phyloP scores from a whole-genome alignment of 345 rosid genomes.

The Heritiera fomes region DNA sequence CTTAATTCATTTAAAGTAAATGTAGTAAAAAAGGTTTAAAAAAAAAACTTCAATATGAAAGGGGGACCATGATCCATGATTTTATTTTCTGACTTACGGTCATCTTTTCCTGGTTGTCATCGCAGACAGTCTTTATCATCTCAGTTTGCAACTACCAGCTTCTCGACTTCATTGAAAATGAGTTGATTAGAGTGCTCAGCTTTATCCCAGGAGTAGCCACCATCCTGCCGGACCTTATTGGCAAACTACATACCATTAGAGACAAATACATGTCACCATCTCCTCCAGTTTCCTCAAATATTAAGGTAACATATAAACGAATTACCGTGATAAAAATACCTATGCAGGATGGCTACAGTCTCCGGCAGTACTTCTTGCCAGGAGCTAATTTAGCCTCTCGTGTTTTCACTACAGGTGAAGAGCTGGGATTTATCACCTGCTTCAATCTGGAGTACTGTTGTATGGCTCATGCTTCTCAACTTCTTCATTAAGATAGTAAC shows the following conservation, averaged over 20 bases:
- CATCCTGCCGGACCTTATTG: constrained; percentile 47
- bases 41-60: not conserved
- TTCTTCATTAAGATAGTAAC: constrained; percentile 78
- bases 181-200: constrained; percentile 72
- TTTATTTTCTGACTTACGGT: no score
- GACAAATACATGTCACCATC: constrained; percentile 67
- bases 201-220: constrained; percentile 66
- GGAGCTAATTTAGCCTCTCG: not conserved
- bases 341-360: not conserved
- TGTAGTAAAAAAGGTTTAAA: not conserved
- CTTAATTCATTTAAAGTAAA: not conserved
- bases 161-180: constrained; percentile 85
- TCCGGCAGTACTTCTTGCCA: not conserved
- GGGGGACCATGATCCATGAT: no score
- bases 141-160: constrained; percentile 89
- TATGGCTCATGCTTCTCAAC: constrained; percentile 97
- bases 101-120: not conserved
- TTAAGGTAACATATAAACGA: constrained; percentile 44
- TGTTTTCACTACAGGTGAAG: constrained; percentile 49
- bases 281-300: constrained; percentile 46
- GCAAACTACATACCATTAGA: constrained; percentile 55
- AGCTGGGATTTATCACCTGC: constrained; percentile 83
- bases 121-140: constrained; percentile 90
- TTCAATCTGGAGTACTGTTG: constrained; percentile 75
- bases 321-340: not conserved